A percentile compares a stretch with the other conserved stretches of the same genome.
Evolutionary conservation across 192 early-diverging fungal species (phyloP).

Genomic region (Thamnidium elegans): DNA sequence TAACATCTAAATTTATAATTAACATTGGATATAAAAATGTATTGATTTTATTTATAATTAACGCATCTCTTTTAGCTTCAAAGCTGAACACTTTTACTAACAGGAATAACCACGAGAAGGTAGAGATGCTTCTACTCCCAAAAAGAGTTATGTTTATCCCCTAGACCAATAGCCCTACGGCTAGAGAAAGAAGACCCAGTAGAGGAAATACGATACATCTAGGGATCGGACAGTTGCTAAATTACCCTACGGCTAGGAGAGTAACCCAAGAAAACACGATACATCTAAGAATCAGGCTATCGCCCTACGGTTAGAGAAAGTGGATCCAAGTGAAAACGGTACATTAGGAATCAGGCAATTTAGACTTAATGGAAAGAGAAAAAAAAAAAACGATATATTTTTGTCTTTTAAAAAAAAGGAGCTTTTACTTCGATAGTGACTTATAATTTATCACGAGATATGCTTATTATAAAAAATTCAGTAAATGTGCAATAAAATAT

Average conservation of each 20-base stretch:
- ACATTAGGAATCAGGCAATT: not conserved
- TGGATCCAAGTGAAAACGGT: not conserved
- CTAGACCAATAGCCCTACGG: slow-evolving; percentile 1
- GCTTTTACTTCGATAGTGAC: too few relatives aligned
- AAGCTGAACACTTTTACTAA: slow-evolving; percentile 2
- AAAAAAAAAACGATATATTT: not conserved
- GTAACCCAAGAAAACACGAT: slow-evolving; percentile 1
- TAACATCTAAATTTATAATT: slow-evolving; percentile 7
- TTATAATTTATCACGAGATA: too few relatives aligned
- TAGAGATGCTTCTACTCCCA: slow-evolving; percentile 4
- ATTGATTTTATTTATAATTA: slow-evolving; percentile 8
- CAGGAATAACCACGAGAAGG: slow-evolving; percentile 4
- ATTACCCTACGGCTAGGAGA: slow-evolving; percentile 3
- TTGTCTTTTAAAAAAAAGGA: too few relatives aligned
- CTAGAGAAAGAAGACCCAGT: slow-evolving; percentile 6
- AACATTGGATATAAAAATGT: slow-evolving; percentile 4
- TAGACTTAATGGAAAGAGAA: not conserved
- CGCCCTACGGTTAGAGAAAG: slow-evolving; percentile 3
- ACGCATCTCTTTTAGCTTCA: slow-evolving; percentile 9
- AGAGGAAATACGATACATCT: slow-evolving; percentile 1
- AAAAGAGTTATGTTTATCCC: slow-evolving; percentile 7
- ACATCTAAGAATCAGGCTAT: slow-evolving; percentile 2
- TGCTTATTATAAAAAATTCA: too few relatives aligned
- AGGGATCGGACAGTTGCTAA: not conserved
- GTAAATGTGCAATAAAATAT: too few relatives aligned